Evolutionary conservation across 257 asterid species (phyloP).

Genomic region (Nicotiana tomentosiformis): DNA sequence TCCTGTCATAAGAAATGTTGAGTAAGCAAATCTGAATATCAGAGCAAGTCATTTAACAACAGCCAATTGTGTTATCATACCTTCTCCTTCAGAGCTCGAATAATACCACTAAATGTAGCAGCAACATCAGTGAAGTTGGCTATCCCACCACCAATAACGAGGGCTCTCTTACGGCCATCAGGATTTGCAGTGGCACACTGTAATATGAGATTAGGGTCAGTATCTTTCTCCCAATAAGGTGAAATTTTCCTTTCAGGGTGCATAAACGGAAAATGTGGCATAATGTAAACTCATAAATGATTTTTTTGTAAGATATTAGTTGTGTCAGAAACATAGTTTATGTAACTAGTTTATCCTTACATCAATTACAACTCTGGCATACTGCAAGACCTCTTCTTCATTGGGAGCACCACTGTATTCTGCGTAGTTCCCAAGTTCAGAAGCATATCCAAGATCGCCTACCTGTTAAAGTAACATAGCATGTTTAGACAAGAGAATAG

Average conservation of each 20-base stretch:
- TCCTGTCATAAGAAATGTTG: slow-evolving; percentile 39
- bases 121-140: slow-evolving; percentile 97
- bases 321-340: not conserved
- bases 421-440: slow-evolving; percentile 95
- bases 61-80: slow-evolving; percentile 22
- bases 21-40: not conserved
- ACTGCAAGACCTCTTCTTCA: slow-evolving; percentile 93
- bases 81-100: slow-evolving; percentile 88
- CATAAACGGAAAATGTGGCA: not conserved
- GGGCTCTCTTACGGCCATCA: slow-evolving; percentile 84
- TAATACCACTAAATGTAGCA: slow-evolving; percentile 86
- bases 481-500: not conserved
- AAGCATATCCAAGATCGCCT: slow-evolving; percentile 92
- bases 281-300: not conserved
- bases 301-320: not conserved
- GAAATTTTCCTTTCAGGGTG: not conserved
- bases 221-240: not conserved
- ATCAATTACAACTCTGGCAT: slow-evolving; percentile 92
- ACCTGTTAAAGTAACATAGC: slow-evolving; percentile 36
- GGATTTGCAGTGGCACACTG: slow-evolving; percentile 98
- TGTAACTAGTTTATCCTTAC: slow-evolving; percentile 36
- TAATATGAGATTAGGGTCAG: not conserved
- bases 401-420: slow-evolving; percentile 98
- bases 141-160: slow-evolving; percentile 89
- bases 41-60: not conserved